Base-by-base conservation (phyloP, 331 rosid species). In the Acacia concinna region DNA sequence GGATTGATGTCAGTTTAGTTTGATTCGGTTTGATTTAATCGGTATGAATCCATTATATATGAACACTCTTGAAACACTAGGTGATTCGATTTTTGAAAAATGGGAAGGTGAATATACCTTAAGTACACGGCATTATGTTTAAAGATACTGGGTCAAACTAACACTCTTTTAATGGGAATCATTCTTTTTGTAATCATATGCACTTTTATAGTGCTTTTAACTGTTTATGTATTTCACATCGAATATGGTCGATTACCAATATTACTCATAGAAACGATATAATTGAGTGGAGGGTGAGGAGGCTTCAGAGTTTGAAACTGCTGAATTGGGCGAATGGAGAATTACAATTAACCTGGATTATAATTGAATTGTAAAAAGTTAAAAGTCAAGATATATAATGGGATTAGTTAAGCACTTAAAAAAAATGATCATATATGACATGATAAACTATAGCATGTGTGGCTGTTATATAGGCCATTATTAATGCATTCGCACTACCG, bases 91-190 rank as follows among this genome's bases (percentile, higher is more conserved):
- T 34, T 34, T 74, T 75, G 15, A 40, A 28, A 72, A 79, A 63
- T 7, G 44, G 28, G 18, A 72, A 25, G 37, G 31, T 40, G 56
- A 32, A 63, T 63, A 65, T 44, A 8, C 25, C 10, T 41, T 11
- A 11, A 43, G 34, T n/a, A 11, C 15, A 44, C 6, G 64, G 41
- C 32, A 71, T 20, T 2, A 79, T 37, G 46, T 32, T 31, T 47
- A 49, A 63, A 8, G 57, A 73, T 59, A 62, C 38, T 30, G 0
- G 49, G 79, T 65, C 79, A 80, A 49, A n/a, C n/a, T n/a, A n/a
- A 73, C 68, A 34, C 9, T 13, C 27, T 70, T 64, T 18, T 62
- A 31, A 80, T 73, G n/a, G 44, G 64, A 51, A 28, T 59, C 74
- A 64, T 51, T 38, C 46, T 49, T 27, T 72, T 71, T 64, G 74